A percentile compares a stretch with the other conserved stretches of the same genome.
phyloP scores from a whole-genome alignment of 768 basidiomycete species.

The Tricholoma sp. region DNA sequence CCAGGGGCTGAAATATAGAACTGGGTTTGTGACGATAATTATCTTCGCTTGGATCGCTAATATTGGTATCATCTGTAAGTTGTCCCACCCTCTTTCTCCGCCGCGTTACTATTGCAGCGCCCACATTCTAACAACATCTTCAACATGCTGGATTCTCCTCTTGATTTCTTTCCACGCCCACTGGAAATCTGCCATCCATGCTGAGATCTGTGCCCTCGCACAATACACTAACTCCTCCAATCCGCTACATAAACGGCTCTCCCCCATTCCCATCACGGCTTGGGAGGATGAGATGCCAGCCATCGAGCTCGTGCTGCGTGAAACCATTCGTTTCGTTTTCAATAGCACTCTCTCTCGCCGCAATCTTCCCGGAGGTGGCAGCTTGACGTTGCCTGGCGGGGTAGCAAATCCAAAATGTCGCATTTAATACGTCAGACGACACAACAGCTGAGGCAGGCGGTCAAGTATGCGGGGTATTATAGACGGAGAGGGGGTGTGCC shows the following conservation, averaged over 20 bases:
- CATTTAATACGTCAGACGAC: too few species aligned
- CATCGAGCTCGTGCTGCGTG: conserved; percentile 31
- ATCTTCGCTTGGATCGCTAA: conserved; percentile 33
- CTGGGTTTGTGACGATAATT: conserved; percentile 26
- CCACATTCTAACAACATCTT: too few species aligned
- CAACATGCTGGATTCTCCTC: conserved; percentile 34
- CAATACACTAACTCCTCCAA: conserved; percentile 24
- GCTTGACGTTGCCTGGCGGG: conserved; percentile 20
- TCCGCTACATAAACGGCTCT: conserved; percentile 30
- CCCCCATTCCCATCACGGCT: conserved; percentile 27
- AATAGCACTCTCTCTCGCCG: conserved; percentile 27
- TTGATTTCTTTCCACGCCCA: conserved; percentile 27
- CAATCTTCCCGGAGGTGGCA: conserved; percentile 25
- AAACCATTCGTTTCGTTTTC: conserved; percentile 31
- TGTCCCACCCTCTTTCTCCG: not conserved
- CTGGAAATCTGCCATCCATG: conserved; percentile 17
- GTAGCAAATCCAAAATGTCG: too few species aligned
- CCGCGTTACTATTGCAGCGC: too few species aligned
- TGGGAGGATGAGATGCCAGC: conserved; percentile 38
- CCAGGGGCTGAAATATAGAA: conserved; percentile 22
- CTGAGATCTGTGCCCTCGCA: conserved; percentile 24
- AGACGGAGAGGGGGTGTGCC: too few species aligned
- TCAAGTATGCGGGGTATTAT: too few species aligned
- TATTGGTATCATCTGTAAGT: conserved; percentile 8
- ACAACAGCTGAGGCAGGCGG: too few species aligned